Evolutionary conservation across 148 eudicot genomes (phyloP), one percentile per base, ranked within the genome.

Genomic region (Camellia granthamiana): DNA sequence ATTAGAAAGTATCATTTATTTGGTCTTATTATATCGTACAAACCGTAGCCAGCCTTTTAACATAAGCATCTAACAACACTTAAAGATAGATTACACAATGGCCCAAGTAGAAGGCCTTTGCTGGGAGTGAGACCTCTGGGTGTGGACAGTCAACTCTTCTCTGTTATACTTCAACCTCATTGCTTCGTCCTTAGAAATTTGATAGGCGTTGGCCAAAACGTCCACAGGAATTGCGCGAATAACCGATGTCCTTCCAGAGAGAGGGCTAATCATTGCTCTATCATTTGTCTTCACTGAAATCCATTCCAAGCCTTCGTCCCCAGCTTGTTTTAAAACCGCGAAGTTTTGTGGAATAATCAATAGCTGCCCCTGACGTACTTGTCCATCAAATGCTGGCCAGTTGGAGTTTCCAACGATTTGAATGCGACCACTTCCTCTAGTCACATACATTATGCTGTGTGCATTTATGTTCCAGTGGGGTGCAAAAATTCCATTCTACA

Each of bases 381-480:
- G 30, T 23, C 30, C 30, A 23, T 23, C 30, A 23, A 23, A 23
- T 23, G 30, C 30, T 23, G 30, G 30, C 30, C 30, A 0, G 30
- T 23, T 23, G 30, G 30, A 23, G 30, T 23, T 23, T 23, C 30
- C 30, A 23, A 23, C 30, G 30, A 23, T 23, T 23, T 23, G 30
- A 23, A 23, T 23, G 30, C 30, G 30, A 23, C 30, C 30, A 23
- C 30, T 23, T 23, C 30, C 30, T 0, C 30, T 23, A 23, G 30
- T 23, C 30, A 23, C 30, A 23, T 23, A 23, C 30, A 23, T 23
- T 23, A 23, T 23, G 30, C 30, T 77, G 47, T 77, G 72, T 1
- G 79, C 72, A 15, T 77, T 65, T 7, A 47, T 77, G 72, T 47
- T 77, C 61, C 72, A 77, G 18, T 23, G 72, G 19, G 79, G 79